Percentiles rank a stretch among this genome's conserved stretches.
phyloP scores from a whole-genome alignment of 176 grass and related monocot species.

The Saccharum spontaneum region DNA sequence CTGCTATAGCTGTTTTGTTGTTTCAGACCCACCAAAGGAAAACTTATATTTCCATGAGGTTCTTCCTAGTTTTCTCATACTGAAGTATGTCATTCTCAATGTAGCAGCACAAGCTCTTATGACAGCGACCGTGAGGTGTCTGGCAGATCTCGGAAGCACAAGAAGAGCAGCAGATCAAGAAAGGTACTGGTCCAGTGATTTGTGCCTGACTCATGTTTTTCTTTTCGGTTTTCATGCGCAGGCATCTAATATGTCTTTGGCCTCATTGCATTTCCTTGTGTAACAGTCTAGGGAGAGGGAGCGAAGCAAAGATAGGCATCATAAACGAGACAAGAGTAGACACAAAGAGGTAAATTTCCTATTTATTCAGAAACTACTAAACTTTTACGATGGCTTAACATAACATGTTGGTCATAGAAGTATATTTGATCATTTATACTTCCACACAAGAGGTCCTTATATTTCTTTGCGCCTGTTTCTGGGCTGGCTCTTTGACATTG shows the following conservation, averaged over 20 bases:
- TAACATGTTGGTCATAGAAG: not conserved
- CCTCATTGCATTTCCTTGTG: not conserved
- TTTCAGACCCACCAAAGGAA: not conserved
- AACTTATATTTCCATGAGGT: not conserved
- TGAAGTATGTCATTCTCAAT: constrained; percentile 15
- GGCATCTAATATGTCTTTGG: not conserved
- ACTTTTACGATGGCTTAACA: not conserved
- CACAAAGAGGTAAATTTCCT: constrained; percentile 62
- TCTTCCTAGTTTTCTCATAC: not conserved
- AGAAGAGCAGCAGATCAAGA: constrained; percentile 66
- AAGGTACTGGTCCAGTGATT: constrained; percentile 41
- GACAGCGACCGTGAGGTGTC: constrained; percentile 50
- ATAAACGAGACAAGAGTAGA: constrained; percentile 58
- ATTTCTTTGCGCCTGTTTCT: constrained; percentile 86
- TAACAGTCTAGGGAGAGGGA: constrained; percentile 60
- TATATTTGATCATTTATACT: not conserved
- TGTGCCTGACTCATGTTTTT: constrained; percentile 11
- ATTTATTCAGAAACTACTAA: constrained; percentile 21
- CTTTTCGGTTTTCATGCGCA: not conserved
- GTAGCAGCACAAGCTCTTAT: constrained; percentile 53
- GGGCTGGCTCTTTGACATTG: constrained; percentile 98
- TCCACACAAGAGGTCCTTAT: constrained; percentile 56
- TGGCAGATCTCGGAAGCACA: constrained; percentile 55
- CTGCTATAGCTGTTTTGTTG: not conserved
- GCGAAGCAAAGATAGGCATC: constrained; percentile 49